These are phyloP conservation scores for Ceratocystis huliohia DNA, from an alignment of 2,329 filamentous ascomycete genomes.

Conservation along the genomic window DNA sequence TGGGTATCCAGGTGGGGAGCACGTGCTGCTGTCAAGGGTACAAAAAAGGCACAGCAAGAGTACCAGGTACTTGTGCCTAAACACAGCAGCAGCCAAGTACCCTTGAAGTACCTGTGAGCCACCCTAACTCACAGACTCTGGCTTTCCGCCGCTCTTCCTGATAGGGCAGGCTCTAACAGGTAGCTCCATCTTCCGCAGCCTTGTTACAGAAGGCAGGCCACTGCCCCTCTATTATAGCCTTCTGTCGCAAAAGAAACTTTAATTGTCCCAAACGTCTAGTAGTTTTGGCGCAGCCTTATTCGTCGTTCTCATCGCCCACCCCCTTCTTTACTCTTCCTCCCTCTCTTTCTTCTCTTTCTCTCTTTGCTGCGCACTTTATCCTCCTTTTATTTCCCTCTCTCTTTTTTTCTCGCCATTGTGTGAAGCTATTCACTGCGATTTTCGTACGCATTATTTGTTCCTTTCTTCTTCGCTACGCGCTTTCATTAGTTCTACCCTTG, in stretches of 20 bases:
- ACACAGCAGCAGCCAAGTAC: no score
- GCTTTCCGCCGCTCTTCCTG: no score
- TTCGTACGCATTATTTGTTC: background rate
- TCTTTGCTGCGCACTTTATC: slow-evolving; percentile 7
- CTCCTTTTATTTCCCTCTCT: slow-evolving; percentile 19
- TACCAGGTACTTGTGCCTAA: no score
- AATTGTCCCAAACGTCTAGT: background rate
- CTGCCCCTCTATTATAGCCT: background rate
- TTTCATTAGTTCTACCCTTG: background rate
- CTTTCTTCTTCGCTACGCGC: background rate
- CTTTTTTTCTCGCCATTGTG: slow-evolving; percentile 20
- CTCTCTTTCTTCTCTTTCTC: slow-evolving; percentile 5
- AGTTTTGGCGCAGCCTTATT: slow-evolving; percentile 14
- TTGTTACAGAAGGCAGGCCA: background rate
- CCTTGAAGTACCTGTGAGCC: no score
- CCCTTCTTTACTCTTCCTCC: background rate
- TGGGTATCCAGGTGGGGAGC: no score
- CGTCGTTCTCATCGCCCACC: slow-evolving; percentile 12
- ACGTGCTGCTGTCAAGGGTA: no score
- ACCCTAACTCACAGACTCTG: no score
- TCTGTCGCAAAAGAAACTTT: background rate
- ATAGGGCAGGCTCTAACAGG: background rate
- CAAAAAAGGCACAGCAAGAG: no score
- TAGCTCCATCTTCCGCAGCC: slow-evolving; percentile 6
- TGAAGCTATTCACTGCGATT: background rate